phyloP scores from a whole-genome alignment of 768 basidiomycete species.

The Kwoniella shandongensis region DNA sequence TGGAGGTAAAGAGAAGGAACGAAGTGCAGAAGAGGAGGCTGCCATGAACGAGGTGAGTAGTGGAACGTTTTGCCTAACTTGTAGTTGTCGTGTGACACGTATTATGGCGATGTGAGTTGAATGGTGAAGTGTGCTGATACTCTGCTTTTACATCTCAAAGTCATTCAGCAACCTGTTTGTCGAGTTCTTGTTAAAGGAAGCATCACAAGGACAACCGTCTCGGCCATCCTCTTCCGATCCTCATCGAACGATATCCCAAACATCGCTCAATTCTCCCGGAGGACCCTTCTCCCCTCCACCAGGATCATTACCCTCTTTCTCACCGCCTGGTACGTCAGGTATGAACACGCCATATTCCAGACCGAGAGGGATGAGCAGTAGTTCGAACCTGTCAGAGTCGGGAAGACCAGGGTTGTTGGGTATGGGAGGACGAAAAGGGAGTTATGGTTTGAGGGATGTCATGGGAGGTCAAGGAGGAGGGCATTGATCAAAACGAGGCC shows the following conservation, averaged over 20 bases:
- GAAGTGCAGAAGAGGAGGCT: conserved; percentile 65
- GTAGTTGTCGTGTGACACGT: too few relatives aligned
- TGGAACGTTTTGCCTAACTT: too few relatives aligned
- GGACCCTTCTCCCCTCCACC: conserved; percentile 14
- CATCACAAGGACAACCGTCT: conserved; percentile 58
- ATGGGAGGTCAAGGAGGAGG: conserved; percentile 3
- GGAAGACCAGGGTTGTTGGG: conserved; percentile 6
- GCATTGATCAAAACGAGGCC: neutral
- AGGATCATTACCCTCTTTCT: conserved; percentile 12
- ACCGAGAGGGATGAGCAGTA: conserved; percentile 19
- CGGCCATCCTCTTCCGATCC: conserved; percentile 7
- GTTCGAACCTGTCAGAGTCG: conserved; percentile 14
- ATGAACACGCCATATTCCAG: conserved; percentile 28
- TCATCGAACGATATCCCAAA: neutral
- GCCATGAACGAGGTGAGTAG: conserved; percentile 53
- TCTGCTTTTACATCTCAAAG: conserved; percentile 56
- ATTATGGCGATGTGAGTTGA: neutral
- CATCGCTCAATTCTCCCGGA: conserved; percentile 24
- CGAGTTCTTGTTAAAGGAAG: conserved; percentile 94
- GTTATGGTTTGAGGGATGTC: conserved; percentile 20
- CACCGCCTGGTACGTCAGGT: conserved; percentile 15
- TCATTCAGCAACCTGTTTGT: conserved; percentile 98
- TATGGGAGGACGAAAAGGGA: conserved; percentile 9
- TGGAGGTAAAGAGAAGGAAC: conserved; percentile 55
- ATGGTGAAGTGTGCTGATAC: neutral